Evolutionary conservation across 2,329 filamentous ascomycete genomes (phyloP), one percentile per base, ranked within the genome.

Genomic region (Sporothrix curviconia): DNA sequence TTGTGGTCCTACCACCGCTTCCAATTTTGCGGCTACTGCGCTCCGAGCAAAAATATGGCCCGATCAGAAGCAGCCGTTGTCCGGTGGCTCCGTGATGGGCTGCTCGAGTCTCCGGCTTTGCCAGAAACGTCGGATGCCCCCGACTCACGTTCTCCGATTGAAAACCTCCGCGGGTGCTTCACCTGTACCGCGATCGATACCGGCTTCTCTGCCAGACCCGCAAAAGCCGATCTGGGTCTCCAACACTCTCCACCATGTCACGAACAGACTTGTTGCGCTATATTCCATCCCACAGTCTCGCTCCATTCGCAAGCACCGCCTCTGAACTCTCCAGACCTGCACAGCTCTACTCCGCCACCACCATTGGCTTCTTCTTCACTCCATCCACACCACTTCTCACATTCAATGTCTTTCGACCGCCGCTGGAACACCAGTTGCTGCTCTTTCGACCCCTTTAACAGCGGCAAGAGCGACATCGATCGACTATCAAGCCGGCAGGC

Each of bases 401-500:
- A 15, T 80, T 75, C 64, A 77, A 72, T 61, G 64, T 82, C 39
- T 73, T 73, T 50, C 66, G 67, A 15, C 71, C 73, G 14, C 66
- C 69, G 1, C 61, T 58, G 30, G 78, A 4, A 65, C 65, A 1
- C 63, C 72, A 1, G 65, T 81, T n/a, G 66, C 72, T 5, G 62
- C 68, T 2, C 64, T 77, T 1, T 50, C 65, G 4, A 62, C 59
- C 2, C 66, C 72, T 0, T 65, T 78, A 11, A 70, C 67, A 1
- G 49, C 47, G 4, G 39, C 63, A 1, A n/a, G 72, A 79, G 59
- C 71, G 70, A 15, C 60, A 25, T 55, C 62, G 1, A 63, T 81
- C 34, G 71, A 81, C 53, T 76, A 71, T 57, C 77, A 82, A 57
- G 70, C 70, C 36, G 80, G 80, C 6, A 69, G 67, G 14, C 64